Conservation (phyloP, 192 early-diverging fungal genomes). For the Backusella macrospora region DNA sequence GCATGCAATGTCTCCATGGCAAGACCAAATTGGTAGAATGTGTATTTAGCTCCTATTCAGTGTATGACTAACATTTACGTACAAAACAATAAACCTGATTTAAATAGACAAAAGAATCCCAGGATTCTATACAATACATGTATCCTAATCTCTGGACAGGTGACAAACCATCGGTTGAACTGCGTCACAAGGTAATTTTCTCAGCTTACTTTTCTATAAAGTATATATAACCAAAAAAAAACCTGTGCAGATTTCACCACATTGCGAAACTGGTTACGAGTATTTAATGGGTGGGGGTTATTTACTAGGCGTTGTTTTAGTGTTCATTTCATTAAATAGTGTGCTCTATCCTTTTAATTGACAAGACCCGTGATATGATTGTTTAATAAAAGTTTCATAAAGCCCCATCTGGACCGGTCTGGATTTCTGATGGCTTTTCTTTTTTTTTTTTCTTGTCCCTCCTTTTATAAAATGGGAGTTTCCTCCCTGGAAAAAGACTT, state of each 20-base stretch:
- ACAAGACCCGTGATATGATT: background rate
- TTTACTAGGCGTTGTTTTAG: background rate
- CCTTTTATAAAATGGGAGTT: conserved; percentile 4
- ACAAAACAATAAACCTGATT: background rate
- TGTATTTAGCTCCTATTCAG: background rate
- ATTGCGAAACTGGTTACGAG: background rate
- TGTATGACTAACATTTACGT: background rate
- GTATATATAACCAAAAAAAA: background rate
- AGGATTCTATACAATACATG: background rate
- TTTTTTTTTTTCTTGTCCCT: no score
- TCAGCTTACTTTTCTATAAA: background rate
- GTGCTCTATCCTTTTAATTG: background rate
- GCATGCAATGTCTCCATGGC: background rate
- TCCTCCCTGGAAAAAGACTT: background rate
- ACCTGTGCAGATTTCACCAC: background rate
- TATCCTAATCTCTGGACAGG: conserved; percentile 11
- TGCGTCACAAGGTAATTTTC: background rate
- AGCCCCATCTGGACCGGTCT: conserved; percentile 11
- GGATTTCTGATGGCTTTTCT: background rate
- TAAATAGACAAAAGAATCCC: conserved; percentile 1
- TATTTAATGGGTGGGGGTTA: background rate
- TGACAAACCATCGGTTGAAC: background rate
- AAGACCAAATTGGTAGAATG: background rate
- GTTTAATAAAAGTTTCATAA: background rate
- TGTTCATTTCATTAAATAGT: background rate